phyloP scores from a whole-genome alignment of 2,329 filamentous ascomycete species.

The Aspergillus novofumigatus region DNA sequence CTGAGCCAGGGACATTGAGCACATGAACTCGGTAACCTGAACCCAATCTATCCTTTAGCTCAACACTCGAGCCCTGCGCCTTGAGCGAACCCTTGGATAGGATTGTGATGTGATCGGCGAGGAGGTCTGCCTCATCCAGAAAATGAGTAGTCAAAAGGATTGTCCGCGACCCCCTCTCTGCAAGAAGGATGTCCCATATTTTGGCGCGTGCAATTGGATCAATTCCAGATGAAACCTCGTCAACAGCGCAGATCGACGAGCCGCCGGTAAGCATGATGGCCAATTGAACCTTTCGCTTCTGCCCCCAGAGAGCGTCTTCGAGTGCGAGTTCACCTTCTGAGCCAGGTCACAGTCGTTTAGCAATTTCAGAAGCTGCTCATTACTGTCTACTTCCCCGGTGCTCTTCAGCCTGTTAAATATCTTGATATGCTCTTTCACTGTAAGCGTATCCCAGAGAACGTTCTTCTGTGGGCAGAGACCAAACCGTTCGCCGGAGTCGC shows the following conservation, averaged over 20 bases:
- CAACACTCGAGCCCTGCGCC: conserved; percentile 77
- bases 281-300: conserved; percentile 87
- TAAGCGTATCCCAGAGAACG: conserved; percentile 85
- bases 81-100: conserved; percentile 79
- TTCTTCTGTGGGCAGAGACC: conserved; percentile 92
- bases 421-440: conserved; percentile 75
- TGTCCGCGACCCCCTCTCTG: conserved; percentile 75
- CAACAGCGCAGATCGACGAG: conserved; percentile 81
- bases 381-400: conserved; percentile 51
- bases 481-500: conserved; percentile 71
- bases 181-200: conserved; percentile 89
- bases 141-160: conserved; percentile 91
- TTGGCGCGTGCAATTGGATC: conserved; percentile 83
- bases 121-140: conserved; percentile 83
- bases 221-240: conserved; percentile 84
- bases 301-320: conserved; percentile 83
- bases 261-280: conserved; percentile 95
- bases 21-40: conserved; percentile 81
- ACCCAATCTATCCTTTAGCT: conserved; percentile 75
- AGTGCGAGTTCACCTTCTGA: conserved; percentile 66
- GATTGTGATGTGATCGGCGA: conserved; percentile 85
- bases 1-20: conserved; percentile 53
- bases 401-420: conserved; percentile 84
- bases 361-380: conserved; percentile 58
- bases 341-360: conserved; percentile 69